Evolutionary conservation across 1,284 basidiomycete species (phyloP), one percentile per base, ranked within the genome.

Genomic region (Cryptococcus floricola): DNA sequence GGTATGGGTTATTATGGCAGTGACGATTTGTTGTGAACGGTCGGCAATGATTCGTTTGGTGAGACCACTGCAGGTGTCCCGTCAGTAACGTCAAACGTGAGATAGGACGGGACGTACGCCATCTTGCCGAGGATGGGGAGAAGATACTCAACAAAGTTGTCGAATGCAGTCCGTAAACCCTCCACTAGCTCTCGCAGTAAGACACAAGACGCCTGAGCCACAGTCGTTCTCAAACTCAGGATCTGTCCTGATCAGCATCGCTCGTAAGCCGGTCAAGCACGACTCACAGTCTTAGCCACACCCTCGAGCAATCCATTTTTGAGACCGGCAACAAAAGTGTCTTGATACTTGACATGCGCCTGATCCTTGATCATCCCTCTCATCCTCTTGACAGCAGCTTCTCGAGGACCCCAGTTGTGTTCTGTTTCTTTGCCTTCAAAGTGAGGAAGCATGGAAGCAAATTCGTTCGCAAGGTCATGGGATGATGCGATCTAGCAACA

Each of bases 401-500:
- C 95, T 60, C 95, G 83, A 25, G 81, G 79, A 43, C 84, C 82
- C 95, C 95, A 99, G 69, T 99, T 99, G 66, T 95, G 90, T 70
- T 98, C 95, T 0, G 89, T 91, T 78, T 99, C 96, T 77, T 86
- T 96, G 16, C 92, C 93, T 85, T 91, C 88, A 67, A 97, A 97
- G 56, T 81, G 79, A 50, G 87, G 87, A 19, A 83, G 71, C 87
- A 96, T 92, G 16, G 78, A 77, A 5, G 82, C 78, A 67, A 97
- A 90, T 65, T 96, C 92, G 57, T 82, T 83, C 67, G 94, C 91
- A 41, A 98, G 75, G 74, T 98, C 95, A 65, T 83, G 82, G 51
- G 81, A 81, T 13, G 90, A 93, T 1, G 91, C 88, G 66, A 97
- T 84, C 87, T 96, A 38, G 2, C 6, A 23, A 28, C 18, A 13